A percentile compares a stretch with the other conserved stretches of the same genome.
These are phyloP conservation scores for Gentiana dahurica DNA, from an alignment of 257 asterid species.

Conservation along the genomic window DNA sequence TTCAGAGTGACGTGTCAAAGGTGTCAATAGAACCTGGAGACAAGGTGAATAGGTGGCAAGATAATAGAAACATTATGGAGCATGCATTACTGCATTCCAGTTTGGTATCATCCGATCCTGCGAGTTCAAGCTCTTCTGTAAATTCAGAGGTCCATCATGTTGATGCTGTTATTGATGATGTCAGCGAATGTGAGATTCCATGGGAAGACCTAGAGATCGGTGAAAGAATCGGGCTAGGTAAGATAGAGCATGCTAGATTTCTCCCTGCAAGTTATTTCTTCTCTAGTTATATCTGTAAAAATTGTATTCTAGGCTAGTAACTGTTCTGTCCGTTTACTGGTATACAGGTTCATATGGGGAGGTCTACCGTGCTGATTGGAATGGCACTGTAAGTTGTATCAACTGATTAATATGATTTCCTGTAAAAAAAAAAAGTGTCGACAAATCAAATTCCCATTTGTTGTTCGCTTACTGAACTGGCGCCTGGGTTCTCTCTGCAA, in stretches of 20 bases:
- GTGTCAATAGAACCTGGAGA: constrained; percentile 15
- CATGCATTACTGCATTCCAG: constrained; percentile 20
- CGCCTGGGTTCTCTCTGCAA: background rate
- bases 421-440: constrained; percentile 3
- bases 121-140: constrained; percentile 31
- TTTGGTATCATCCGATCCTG: constrained; percentile 31
- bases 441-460: background rate
- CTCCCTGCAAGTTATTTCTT: background rate
- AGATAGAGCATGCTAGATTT: constrained; percentile 14
- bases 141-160: constrained; percentile 22
- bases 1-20: constrained; percentile 23
- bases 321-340: background rate
- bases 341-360: constrained; percentile 95
- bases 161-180: constrained; percentile 83
- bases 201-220: constrained; percentile 98
- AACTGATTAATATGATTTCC: too few relatives aligned
- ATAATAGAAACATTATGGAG: constrained; percentile 25
- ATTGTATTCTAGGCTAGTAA: background rate
- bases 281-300: background rate
- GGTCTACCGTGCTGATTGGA: constrained; percentile 99
- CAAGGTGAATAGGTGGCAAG: constrained; percentile 19
- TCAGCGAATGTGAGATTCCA: constrained; percentile 89
- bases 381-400: constrained; percentile 75
- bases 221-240: constrained; percentile 99
- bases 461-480: background rate